Conservation (phyloP, 2,329 filamentous ascomycete species). For the Zalaria obscura region DNA sequence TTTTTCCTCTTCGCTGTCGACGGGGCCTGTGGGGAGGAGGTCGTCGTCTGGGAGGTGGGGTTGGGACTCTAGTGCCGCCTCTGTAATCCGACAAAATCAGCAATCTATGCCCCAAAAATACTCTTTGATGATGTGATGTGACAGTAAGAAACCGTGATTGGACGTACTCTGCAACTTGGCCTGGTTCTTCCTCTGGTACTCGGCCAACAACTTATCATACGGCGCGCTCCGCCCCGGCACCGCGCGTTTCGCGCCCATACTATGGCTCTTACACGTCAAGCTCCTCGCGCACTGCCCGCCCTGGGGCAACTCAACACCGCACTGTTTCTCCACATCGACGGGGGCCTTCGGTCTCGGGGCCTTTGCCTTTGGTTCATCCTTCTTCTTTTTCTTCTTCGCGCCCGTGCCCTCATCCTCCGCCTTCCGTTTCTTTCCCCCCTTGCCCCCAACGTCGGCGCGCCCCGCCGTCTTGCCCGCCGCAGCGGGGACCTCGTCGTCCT, state of each 20-base stretch:
- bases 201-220: constrained; percentile 69
- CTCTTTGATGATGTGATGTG: constrained; percentile 1
- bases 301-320: constrained; percentile 71
- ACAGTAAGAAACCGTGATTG: neutral
- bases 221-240: constrained; percentile 75
- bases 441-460: constrained; percentile 26
- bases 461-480: constrained; percentile 24
- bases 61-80: constrained; percentile 88
- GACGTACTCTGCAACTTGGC: constrained; percentile 86
- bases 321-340: constrained; percentile 85
- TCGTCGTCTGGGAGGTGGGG: constrained; percentile 79
- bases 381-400: constrained; percentile 66
- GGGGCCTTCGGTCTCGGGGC: constrained; percentile 72
- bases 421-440: constrained; percentile 31
- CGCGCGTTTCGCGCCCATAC: constrained; percentile 82
- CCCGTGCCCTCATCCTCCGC: constrained; percentile 48
- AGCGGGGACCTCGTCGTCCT: constrained; percentile 6
- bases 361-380: constrained; percentile 39
- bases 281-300: constrained; percentile 76
- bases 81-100: constrained; percentile 26
- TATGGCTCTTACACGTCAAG: constrained; percentile 80
- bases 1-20: constrained; percentile 93
- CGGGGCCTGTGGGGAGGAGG: constrained; percentile 54
- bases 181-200: constrained; percentile 83
- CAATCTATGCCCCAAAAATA: neutral